These are phyloP conservation scores for Hypoxylon perforatum DNA, from an alignment of 495 filamentous ascomycete species.

Conservation along the genomic window DNA sequence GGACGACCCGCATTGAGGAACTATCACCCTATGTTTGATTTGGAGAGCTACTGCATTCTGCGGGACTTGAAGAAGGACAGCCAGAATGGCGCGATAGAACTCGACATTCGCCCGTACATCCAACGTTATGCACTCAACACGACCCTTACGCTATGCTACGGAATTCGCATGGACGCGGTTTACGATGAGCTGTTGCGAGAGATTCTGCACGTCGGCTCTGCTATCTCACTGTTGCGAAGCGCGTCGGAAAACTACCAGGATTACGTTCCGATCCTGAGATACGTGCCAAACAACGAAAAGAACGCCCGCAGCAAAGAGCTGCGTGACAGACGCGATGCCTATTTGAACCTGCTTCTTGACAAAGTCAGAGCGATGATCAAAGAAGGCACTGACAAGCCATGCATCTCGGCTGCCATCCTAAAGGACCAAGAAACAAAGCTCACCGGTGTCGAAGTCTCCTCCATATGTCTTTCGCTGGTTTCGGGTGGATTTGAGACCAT, in stretches of 20 bases:
- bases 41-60: slow-evolving; percentile 62
- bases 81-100: slow-evolving; percentile 48
- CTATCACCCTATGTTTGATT: slow-evolving; percentile 64
- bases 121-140: slow-evolving; percentile 64
- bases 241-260: slow-evolving; percentile 64
- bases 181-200: slow-evolving; percentile 61
- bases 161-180: slow-evolving; percentile 64
- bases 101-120: slow-evolving; percentile 57
- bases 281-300: slow-evolving; percentile 61
- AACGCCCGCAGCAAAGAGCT: slow-evolving; percentile 58
- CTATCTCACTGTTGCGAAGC: slow-evolving; percentile 60
- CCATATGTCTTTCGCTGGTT: slow-evolving; percentile 62
- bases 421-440: slow-evolving; percentile 64
- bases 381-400: slow-evolving; percentile 63
- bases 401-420: slow-evolving; percentile 61
- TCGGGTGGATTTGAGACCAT: slow-evolving; percentile 66
- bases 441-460: slow-evolving; percentile 60
- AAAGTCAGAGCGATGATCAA: slow-evolving; percentile 62
- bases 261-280: slow-evolving; percentile 60
- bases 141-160: slow-evolving; percentile 64
- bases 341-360: slow-evolving; percentile 59
- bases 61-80: slow-evolving; percentile 59
- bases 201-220: slow-evolving; percentile 62
- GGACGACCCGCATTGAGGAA: slow-evolving; percentile 57
- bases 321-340: slow-evolving; percentile 57